phyloP scores from a whole-genome alignment of 345 rosid species.

The Brassica nigra region DNA sequence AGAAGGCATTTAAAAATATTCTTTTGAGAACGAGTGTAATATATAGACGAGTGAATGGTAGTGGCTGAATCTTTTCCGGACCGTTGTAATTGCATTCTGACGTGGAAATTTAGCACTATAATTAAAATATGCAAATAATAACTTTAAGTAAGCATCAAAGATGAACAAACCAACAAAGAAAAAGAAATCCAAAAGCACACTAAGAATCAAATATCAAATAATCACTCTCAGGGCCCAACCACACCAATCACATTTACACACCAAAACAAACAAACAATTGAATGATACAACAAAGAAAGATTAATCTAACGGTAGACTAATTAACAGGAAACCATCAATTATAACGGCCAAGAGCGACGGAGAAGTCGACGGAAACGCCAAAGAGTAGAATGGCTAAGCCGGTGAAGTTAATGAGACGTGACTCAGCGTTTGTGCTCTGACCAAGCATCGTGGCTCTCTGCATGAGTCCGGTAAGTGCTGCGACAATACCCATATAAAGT shows the following conservation, averaged over 20 bases:
- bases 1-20: too few relatives aligned
- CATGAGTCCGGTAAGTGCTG: constrained; percentile 86
- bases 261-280: constrained; percentile 20
- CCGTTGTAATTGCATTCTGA: constrained; percentile 34
- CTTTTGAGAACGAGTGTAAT: not conserved
- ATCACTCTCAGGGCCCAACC: constrained; percentile 12
- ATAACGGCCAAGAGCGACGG: constrained; percentile 69
- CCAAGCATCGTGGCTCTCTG: constrained; percentile 47
- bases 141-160: constrained; percentile 25
- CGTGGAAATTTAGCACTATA: constrained; percentile 22
- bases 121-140: constrained; percentile 25
- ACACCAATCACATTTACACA: constrained; percentile 34
- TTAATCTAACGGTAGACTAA: not conserved
- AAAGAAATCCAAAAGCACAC: not conserved
- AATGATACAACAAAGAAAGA: constrained; percentile 3
- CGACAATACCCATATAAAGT: constrained; percentile 64
- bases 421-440: constrained; percentile 40
- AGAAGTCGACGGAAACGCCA: constrained; percentile 75
- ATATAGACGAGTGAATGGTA: not conserved
- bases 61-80: not conserved
- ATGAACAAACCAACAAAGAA: not conserved
- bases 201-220: constrained; percentile 14
- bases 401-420: constrained; percentile 67
- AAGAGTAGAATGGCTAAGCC: constrained; percentile 71
- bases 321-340: constrained; percentile 30